Conservation (phyloP, 2,329 filamentous ascomycete species). For the Paecilomyces fulvus region DNA sequence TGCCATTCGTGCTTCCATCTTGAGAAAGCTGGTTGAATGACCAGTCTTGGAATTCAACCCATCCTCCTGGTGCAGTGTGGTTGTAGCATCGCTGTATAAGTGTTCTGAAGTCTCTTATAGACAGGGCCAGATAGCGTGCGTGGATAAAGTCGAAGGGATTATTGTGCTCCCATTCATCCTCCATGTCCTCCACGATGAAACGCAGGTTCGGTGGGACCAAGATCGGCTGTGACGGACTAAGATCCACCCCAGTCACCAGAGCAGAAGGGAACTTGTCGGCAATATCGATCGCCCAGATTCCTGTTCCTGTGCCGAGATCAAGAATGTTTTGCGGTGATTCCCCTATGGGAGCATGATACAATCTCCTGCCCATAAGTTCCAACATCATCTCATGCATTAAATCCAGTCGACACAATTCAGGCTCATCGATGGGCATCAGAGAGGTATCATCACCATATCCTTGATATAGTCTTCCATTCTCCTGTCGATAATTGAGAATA, state of each 20-base stretch:
- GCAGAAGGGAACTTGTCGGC: constrained; percentile 23
- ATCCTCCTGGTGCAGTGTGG: constrained; percentile 5
- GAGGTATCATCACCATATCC: constrained; percentile 12
- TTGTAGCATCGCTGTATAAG: constrained; percentile 18
- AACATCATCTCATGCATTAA: constrained; percentile 6
- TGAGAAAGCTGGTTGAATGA: neutral
- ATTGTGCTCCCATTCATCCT: constrained; percentile 8
- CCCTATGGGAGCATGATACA: constrained; percentile 7
- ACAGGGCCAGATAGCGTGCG: constrained; percentile 6
- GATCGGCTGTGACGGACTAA: neutral
- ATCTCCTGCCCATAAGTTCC: constrained; percentile 3
- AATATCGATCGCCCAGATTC: constrained; percentile 29
- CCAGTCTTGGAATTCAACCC: constrained; percentile 7
- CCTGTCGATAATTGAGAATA: constrained; percentile 11
- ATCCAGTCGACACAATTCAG: constrained; percentile 5
- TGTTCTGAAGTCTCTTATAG: constrained; percentile 7
- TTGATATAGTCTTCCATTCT: constrained; percentile 15
- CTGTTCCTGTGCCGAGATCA: constrained; percentile 28
- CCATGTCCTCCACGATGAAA: constrained; percentile 4
- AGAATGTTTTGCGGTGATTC: constrained; percentile 16
- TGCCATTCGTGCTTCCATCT: neutral
- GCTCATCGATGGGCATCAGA: constrained; percentile 4
- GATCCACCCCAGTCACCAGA: constrained; percentile 33
- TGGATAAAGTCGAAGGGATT: constrained; percentile 12
- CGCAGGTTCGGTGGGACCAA: neutral